Conservation (phyloP, 768 basidiomycete genomes). For the Chalciporus chontae region DNA sequence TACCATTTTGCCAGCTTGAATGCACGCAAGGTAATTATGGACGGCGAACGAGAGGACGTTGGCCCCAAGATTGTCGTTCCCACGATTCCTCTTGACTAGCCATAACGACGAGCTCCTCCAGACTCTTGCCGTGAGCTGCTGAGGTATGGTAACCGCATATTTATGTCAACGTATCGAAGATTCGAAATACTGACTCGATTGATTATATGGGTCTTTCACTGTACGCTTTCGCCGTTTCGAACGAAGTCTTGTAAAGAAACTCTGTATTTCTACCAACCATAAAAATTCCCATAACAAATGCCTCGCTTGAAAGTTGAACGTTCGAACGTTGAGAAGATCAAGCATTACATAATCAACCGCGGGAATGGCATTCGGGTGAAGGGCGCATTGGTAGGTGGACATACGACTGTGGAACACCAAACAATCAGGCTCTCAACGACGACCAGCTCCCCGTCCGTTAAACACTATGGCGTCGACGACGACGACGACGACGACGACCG, state of each 20-base stretch:
- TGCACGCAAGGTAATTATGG: background rate
- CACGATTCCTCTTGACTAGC: background rate
- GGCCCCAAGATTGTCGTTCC: background rate
- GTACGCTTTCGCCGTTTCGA: no score
- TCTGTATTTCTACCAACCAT: no score
- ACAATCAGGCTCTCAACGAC: conserved; percentile 1
- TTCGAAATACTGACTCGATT: no score
- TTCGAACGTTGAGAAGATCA: no score
- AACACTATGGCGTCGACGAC: conserved; percentile 22
- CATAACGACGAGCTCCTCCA: no score
- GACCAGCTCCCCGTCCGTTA: conserved; percentile 4
- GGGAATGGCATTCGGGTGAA: conserved; percentile 4
- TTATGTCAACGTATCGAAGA: no score
- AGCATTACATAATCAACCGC: conserved; percentile 3
- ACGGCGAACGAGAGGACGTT: background rate
- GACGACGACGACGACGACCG: conserved; percentile 6
- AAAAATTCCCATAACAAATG: no score
- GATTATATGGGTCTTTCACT: no score
- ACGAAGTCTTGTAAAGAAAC: no score
- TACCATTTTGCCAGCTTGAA: background rate
- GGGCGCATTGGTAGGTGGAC: background rate
- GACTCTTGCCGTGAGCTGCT: no score
- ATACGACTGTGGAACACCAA: background rate
- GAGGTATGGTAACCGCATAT: no score
- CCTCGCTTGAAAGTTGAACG: no score